A percentile compares a stretch with the other conserved stretches of the same genome.
Evolutionary conservation across 163 green algal genomes (phyloP).

Genomic region (Picocystis sp.): DNA sequence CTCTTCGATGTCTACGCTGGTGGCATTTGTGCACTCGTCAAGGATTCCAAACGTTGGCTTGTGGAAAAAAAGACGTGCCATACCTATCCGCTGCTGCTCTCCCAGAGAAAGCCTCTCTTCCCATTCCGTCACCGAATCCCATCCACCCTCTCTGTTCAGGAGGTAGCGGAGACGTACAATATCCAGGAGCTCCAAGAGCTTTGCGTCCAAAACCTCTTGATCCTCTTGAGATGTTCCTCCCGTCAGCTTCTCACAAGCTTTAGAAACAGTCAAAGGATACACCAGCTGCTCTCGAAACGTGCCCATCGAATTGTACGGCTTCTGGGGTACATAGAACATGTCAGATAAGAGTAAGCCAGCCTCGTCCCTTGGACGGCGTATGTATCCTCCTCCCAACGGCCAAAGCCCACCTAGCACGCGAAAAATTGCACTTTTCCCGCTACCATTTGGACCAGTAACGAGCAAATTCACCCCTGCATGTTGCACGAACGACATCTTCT

Average conservation of each 20-base stretch:
- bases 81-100: slow-evolving; percentile 65
- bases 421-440: slow-evolving; percentile 51
- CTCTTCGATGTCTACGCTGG: slow-evolving; percentile 51
- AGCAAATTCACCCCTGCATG: slow-evolving; percentile 31
- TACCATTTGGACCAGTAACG: slow-evolving; percentile 44
- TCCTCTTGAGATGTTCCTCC: neutral
- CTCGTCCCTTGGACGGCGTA: slow-evolving; percentile 5
- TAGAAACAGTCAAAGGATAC: slow-evolving; percentile 29
- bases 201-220: slow-evolving; percentile 23
- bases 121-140: slow-evolving; percentile 25
- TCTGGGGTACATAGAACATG: slow-evolving; percentile 52
- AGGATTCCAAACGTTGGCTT: slow-evolving; percentile 36
- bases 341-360: too few species aligned
- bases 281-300: slow-evolving; percentile 41
- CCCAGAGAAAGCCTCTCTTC: slow-evolving; percentile 37
- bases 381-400: slow-evolving; percentile 26
- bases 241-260: slow-evolving; percentile 11
- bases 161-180: slow-evolving; percentile 36
- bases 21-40: slow-evolving; percentile 67
- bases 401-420: slow-evolving; percentile 42
- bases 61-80: slow-evolving; percentile 67
- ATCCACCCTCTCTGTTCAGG: slow-evolving; percentile 34
- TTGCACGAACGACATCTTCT: slow-evolving; percentile 27
- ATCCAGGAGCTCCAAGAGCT: slow-evolving; percentile 32
- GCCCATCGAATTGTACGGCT: slow-evolving; percentile 44